These are phyloP conservation scores for Bryum argenteum DNA, from an alignment of 225 moss, liverwort and hornwort genomes.

Conservation along the genomic window DNA sequence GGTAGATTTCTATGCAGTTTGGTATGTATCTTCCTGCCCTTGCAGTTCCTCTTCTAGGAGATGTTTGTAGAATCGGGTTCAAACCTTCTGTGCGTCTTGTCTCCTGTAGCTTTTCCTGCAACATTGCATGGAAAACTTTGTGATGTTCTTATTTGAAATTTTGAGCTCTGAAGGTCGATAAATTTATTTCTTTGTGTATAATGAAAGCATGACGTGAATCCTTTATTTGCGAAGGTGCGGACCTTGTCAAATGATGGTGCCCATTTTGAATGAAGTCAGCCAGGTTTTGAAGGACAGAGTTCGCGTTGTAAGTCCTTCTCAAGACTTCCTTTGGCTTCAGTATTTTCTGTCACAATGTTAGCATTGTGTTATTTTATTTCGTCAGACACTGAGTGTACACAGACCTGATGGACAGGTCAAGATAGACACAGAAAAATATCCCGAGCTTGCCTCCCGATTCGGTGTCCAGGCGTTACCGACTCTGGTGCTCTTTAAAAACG, in stretches of 20 bases:
- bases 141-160: neutral
- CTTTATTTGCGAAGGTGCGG: constrained; percentile 71
- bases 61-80: constrained; percentile 10
- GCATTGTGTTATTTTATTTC: neutral
- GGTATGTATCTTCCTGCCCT: constrained; percentile 47
- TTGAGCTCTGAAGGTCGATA: neutral
- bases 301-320: constrained; percentile 69
- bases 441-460: constrained; percentile 84
- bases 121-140: neutral
- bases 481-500: constrained; percentile 81
- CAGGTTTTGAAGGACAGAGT: constrained; percentile 67
- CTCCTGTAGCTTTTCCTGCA: neutral
- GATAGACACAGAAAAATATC: constrained; percentile 96
- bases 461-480: constrained; percentile 82
- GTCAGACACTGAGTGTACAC: constrained; percentile 5
- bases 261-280: constrained; percentile 80
- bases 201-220: constrained; percentile 7
- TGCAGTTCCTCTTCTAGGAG: neutral
- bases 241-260: constrained; percentile 95
- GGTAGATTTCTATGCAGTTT: constrained; percentile 96
- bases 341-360: neutral
- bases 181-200: constrained; percentile 16
- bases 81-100: neutral
- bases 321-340: neutral
- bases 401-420: constrained; percentile 69